Evolutionary conservation across 345 rosid genomes (phyloP).

Genomic region (Hypericum androsaemum): DNA sequence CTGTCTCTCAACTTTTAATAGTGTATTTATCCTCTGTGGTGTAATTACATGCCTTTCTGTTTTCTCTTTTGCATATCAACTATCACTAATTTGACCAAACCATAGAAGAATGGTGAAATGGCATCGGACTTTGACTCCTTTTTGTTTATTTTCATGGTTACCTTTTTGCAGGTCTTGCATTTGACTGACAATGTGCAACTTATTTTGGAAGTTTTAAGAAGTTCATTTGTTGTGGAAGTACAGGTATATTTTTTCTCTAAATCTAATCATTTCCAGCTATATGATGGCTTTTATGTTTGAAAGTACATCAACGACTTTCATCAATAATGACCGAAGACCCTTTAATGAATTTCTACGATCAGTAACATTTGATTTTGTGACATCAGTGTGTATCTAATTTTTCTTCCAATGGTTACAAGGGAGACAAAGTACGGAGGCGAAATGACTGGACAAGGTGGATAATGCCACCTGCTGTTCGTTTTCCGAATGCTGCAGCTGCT

Average conservation of each 20-base stretch:
- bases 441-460: conserved; percentile 60
- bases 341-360: neutral
- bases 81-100: too few relatives aligned
- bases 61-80: too few relatives aligned
- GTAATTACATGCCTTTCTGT: too few relatives aligned
- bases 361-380: neutral
- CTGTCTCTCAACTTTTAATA: too few relatives aligned
- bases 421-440: conserved; percentile 60
- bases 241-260: conserved; percentile 13
- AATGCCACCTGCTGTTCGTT: conserved; percentile 31
- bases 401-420: conserved; percentile 27
- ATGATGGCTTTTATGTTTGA: neutral
- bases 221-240: conserved; percentile 21
- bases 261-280: neutral
- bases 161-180: conserved; percentile 11
- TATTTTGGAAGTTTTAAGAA: conserved; percentile 17
- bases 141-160: neutral
- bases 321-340: too few relatives aligned
- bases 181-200: conserved; percentile 13
- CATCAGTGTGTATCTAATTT: neutral
- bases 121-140: neutral
- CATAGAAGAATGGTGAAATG: too few relatives aligned
- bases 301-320: too few relatives aligned
- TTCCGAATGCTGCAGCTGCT: conserved; percentile 18
- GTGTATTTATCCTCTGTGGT: too few relatives aligned